These are phyloP conservation scores for Neopestalotiopsis rosae DNA, from an alignment of 2,329 filamentous ascomycete species.

Conservation along the genomic window DNA sequence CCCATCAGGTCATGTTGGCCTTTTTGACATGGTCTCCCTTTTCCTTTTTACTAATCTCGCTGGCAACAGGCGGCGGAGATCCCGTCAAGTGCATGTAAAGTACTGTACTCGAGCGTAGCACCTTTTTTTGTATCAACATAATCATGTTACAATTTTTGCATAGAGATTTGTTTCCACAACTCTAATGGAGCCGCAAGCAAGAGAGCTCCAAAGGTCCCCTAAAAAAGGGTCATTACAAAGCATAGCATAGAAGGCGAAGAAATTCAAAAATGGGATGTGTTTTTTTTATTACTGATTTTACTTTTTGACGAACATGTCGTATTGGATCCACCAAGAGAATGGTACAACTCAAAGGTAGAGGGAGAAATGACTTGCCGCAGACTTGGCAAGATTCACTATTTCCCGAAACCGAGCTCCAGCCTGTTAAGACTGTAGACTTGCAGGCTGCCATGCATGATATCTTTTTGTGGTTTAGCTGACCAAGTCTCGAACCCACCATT, in stretches of 20 bases:
- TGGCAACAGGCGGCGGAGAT: constrained; percentile 32
- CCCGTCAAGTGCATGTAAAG: constrained; percentile 35
- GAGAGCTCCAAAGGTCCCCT: neutral
- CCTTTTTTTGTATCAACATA: constrained; percentile 15
- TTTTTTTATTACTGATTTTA: neutral
- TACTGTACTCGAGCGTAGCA: constrained; percentile 15
- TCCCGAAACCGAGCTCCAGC: no score
- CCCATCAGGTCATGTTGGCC: constrained; percentile 18
- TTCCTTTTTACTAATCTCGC: neutral
- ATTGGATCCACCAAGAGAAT: no score
- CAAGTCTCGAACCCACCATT: no score
- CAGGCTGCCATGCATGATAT: no score
- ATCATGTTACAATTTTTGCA: constrained; percentile 4
- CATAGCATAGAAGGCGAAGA: constrained; percentile 12
- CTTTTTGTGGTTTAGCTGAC: no score
- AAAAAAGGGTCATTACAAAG: neutral
- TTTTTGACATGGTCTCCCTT: neutral
- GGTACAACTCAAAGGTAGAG: no score
- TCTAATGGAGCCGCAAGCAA: neutral
- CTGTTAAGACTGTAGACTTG: no score
- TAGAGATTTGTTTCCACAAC: neutral
- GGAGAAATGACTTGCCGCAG: no score
- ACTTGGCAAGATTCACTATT: no score
- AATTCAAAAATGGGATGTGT: neutral
- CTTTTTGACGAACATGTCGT: no score